These are phyloP conservation scores for Dictyostelium brefeldianum DNA, from an alignment of 78 protist species.

Conservation along the genomic window DNA sequence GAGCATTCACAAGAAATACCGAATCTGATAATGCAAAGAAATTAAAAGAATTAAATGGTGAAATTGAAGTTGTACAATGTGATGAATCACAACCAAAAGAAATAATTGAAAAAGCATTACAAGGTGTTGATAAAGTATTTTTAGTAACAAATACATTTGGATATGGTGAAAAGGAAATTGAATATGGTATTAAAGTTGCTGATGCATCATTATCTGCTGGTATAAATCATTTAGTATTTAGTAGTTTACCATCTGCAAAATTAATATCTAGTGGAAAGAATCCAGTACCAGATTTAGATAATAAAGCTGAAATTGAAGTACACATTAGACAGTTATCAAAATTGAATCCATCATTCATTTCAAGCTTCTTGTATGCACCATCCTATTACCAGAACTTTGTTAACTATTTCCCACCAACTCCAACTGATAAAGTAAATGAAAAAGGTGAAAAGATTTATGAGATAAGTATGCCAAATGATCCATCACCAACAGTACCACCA, in stretches of 20 bases:
- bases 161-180: slow-evolving; percentile 10
- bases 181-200: slow-evolving; percentile 4
- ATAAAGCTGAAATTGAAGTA: slow-evolving; percentile 9
- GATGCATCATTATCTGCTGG: slow-evolving; percentile 16
- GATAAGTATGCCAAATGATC: no score
- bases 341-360: not conserved
- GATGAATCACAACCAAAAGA: slow-evolving; percentile 2
- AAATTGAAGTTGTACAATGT: not conserved
- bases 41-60: not conserved
- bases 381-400: slow-evolving; percentile 5
- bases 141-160: not conserved
- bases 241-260: not conserved
- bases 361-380: slow-evolving; percentile 4
- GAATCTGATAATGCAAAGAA: not conserved
- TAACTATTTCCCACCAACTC: not conserved
- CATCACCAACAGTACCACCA: not conserved
- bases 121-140: not conserved
- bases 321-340: not conserved
- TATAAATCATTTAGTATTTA: slow-evolving; percentile 29
- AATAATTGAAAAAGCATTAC: not conserved
- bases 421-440: no score
- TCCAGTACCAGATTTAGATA: slow-evolving; percentile 20
- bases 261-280: not conserved
- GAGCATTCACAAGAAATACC: not conserved
- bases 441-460: not conserved